Evolutionary conservation across 805 yeast genomes (phyloP), one percentile per base, ranked within the genome.

Genomic region (Zygosaccharomyces gambellarensis): DNA sequence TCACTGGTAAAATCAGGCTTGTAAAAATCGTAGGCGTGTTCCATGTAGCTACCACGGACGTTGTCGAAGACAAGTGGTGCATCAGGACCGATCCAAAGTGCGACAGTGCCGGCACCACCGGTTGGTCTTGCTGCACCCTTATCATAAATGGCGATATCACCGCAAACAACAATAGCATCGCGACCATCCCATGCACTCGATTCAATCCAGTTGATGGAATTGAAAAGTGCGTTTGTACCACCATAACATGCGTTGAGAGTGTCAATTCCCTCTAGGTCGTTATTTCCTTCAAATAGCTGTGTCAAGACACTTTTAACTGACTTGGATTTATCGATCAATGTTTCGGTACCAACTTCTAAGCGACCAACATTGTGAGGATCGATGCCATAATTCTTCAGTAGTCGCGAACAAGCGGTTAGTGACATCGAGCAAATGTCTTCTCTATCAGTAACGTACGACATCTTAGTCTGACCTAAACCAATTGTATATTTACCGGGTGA

Each of bases 41-140:
- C 92, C 95, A 94, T 87, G 78, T 76, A 87, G 21, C 96, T 80
- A 56, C 98, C 98, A 74, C 94, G 88, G 52, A 82, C 80, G 40
- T 85, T 73, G 62, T 94, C 98, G 62, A 94, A 83, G 36, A 88
- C 97, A 59, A 94, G 79, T 58, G 99, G 99, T 36, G 99, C 97
- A 67, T 94, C 96, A 46, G 98, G 96, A 45, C 99, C 99, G 63
- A 94, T 87, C 68, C 87, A 81, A 67, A 94, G 63, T 39, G 99
- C 99, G 52, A 92, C 95, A 43, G 95, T 79, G 68, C 99, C 99
- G 48, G 95, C 97, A 76, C 99, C 99, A 71, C 99, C 99, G 47
- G 99, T 94, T 66, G 99, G 99, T 79, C 99, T 85, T 49, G 99
- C 99, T 34, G 95, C 85, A 69, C 99, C 99, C 74, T 90, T 81